Evolutionary conservation across 2,329 filamentous ascomycete species (phyloP).

Genomic region (Verticillium nubilum): DNA sequence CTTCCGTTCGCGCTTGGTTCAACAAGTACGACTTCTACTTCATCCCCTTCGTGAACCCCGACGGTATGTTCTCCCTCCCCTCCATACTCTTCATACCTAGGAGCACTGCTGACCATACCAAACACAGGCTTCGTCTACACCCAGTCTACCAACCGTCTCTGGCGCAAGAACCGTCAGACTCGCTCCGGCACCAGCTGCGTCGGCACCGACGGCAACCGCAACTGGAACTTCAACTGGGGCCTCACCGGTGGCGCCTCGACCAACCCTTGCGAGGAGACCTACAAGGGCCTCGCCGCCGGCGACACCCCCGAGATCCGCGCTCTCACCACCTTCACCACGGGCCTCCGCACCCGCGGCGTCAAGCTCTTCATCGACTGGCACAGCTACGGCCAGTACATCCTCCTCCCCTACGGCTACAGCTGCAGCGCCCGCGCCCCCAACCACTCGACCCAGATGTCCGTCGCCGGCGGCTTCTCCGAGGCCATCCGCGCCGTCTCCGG

Average conservation of each 20-base stretch:
- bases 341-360: conserved; percentile 23
- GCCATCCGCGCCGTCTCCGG: conserved; percentile 26
- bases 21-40: conserved; percentile 58
- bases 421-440: conserved; percentile 31
- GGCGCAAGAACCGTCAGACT: conserved; percentile 45
- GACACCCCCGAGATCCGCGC: conserved; percentile 39
- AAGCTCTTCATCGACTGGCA: conserved; percentile 44
- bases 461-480: conserved; percentile 22
- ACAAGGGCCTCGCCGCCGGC: conserved; percentile 27
- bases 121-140: conserved; percentile 42
- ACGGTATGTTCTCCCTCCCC: conserved; percentile 25
- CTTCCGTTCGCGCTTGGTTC: conserved; percentile 30
- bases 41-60: conserved; percentile 47
- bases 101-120: not conserved
- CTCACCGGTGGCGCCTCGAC: conserved; percentile 35
- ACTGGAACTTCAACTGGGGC: conserved; percentile 42
- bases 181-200: conserved; percentile 27
- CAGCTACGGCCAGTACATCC: conserved; percentile 37
- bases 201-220: conserved; percentile 45
- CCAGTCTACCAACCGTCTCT: conserved; percentile 44
- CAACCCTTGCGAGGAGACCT: conserved; percentile 37
- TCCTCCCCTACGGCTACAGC: conserved; percentile 39
- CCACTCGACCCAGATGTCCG: conserved; percentile 30
- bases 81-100: not conserved
- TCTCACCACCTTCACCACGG: conserved; percentile 30